These are phyloP conservation scores for Heritiera fomes DNA, from an alignment of 345 rosid genomes.

Conservation along the genomic window DNA sequence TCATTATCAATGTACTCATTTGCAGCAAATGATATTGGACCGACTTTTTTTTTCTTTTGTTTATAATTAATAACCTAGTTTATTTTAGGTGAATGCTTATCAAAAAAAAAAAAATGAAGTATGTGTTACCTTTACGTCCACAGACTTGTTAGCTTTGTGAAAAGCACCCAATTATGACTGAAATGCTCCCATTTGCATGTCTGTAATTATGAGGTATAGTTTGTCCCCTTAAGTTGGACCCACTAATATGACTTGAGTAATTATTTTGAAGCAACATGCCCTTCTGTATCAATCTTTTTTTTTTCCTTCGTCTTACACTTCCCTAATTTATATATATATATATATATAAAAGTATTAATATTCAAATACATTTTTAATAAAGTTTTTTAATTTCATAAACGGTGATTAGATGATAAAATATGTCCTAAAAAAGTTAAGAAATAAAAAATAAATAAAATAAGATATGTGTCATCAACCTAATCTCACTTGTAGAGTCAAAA, in stretches of 20 bases:
- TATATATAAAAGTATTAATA: no score
- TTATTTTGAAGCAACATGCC: background rate
- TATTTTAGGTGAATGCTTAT: background rate
- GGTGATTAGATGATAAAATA: no score
- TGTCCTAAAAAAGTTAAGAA: no score
- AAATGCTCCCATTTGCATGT: background rate
- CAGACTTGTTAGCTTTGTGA: background rate
- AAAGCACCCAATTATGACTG: constrained; percentile 9
- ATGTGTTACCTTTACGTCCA: background rate
- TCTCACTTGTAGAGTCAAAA: no score
- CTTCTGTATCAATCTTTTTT: background rate
- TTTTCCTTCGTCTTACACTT: background rate
- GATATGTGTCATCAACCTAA: no score
- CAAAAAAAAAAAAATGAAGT: background rate
- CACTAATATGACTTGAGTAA: background rate
- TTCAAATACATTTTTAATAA: no score
- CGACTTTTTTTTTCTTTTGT: background rate
- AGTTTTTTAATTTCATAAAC: no score
- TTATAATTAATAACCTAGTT: background rate
- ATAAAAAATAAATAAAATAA: no score
- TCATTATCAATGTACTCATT: background rate
- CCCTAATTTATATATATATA: no score
- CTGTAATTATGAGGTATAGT: background rate
- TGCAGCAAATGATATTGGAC: background rate
- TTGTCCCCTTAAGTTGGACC: constrained; percentile 10